Evolutionary conservation across 169 alveolate genomes (phyloP).

Genomic region (Amoebophrya sp.): DNA sequence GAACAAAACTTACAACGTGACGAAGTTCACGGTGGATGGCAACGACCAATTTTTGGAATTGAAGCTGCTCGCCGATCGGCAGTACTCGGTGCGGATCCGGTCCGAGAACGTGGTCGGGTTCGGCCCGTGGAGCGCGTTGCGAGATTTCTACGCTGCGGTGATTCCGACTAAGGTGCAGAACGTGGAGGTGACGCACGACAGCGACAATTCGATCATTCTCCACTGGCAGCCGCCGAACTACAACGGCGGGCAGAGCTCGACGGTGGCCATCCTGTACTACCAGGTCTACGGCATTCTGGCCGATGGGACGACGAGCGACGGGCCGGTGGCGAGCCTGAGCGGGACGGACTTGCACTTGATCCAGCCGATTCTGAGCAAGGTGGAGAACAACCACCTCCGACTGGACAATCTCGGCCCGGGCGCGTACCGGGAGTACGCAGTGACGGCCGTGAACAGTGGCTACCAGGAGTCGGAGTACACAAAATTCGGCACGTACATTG

Average conservation of each 20-base stretch:
- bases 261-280: neutral
- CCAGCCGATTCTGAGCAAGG: neutral
- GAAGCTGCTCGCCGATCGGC: neutral
- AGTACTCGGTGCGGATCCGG: neutral
- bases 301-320: too few species aligned
- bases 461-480: neutral
- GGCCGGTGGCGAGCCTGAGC: too few species aligned
- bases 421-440: neutral
- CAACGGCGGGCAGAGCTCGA: neutral
- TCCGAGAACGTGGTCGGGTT: neutral
- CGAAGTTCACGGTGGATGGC: neutral
- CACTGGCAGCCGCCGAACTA: neutral
- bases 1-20: neutral
- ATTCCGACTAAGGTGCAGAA: neutral
- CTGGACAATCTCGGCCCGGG: neutral
- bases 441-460: neutral
- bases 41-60: neutral
- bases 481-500: neutral
- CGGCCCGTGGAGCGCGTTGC: neutral
- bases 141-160: neutral
- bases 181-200: neutral
- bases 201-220: neutral
- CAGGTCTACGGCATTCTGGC: neutral
- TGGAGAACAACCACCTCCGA: neutral
- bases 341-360: neutral